Percentiles rank a stretch among this genome's conserved stretches.
Conservation (phyloP, 805 yeast species). For the Yarrowia alimentaria region DNA sequence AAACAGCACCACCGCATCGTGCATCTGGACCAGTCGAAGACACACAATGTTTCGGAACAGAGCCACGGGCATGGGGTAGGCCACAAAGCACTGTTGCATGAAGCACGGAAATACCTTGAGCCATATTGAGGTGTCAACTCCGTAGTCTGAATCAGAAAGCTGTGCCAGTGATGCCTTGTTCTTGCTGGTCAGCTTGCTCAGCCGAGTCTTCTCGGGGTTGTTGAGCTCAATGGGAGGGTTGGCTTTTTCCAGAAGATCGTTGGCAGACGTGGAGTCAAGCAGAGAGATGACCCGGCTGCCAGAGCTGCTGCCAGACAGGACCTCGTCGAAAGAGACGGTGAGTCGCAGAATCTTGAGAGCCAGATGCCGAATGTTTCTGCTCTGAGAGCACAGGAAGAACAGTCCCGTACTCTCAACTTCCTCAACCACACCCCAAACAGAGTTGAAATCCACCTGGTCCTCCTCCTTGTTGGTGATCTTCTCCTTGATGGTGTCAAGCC, state of each 20-base stretch:
- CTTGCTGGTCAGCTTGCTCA: conserved; percentile 57
- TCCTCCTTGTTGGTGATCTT: conserved; percentile 29
- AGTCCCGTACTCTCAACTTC: conserved; percentile 96
- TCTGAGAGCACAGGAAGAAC: conserved; percentile 87
- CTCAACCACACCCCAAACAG: conserved; percentile 79
- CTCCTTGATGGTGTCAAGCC: conserved; percentile 50
- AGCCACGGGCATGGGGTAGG: conserved; percentile 91
- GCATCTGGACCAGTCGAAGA: conserved; percentile 78
- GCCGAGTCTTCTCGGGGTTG: conserved; percentile 70
- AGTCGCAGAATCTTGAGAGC: conserved; percentile 74
- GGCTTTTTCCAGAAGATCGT: conserved; percentile 56
- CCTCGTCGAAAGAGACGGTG: conserved; percentile 75
- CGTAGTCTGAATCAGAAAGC: conserved; percentile 87
- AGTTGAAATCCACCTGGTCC: conserved; percentile 45
- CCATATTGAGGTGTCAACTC: conserved; percentile 97
- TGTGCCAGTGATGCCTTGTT: conserved; percentile 67
- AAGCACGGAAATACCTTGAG: conserved; percentile 79
- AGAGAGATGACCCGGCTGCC: conserved; percentile 56
- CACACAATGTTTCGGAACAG: conserved; percentile 89
- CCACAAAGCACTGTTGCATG: conserved; percentile 65
- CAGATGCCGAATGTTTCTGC: conserved; percentile 64
- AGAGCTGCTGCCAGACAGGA: conserved; percentile 18
- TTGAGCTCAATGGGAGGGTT: conserved; percentile 50
- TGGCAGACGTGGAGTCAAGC: conserved; percentile 66
- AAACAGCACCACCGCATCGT: conserved; percentile 39